Base-by-base conservation (phyloP, 768 basidiomycete genomes). In the Lentinula lateritia region DNA sequence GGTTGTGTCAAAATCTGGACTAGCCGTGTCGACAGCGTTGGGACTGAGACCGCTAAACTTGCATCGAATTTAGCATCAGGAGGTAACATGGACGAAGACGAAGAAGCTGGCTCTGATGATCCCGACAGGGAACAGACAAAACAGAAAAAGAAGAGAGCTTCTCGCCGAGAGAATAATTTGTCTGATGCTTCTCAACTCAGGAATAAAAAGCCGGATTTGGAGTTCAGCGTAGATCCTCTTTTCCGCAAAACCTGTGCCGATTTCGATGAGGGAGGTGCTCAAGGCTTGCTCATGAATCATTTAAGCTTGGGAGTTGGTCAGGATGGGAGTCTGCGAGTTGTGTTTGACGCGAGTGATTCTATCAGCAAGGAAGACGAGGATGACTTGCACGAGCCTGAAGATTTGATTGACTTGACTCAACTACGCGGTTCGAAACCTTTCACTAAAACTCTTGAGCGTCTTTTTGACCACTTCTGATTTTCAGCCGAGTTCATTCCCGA, bases 1-100 rank as follows among this genome's bases (percentile, higher is more conserved):
- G 97, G 96, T 2, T 99, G 97, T 73, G 94, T 99, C 73, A 99
- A 98, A 77, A 98, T 99, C 64, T 99, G 95, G 95, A 98, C 95
- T 6, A 93, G 90, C 66, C 89, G 97, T 50, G 96, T 99, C 43
- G 97, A 99, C 73, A 92, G 90, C 63, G 95, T 98, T 39, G 93
- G 93, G 23, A 96, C 93, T 0, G 97, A 98, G 73, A 98, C 95
- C 0, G 94, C 94, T 32, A 98, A 97, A 71, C 82, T 99, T 12
- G 80, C 98, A 61, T 93, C 88, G 67, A 98, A 98, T 69, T 84
- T 99, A 28, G 88, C 86, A 16, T 78, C 80, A 54, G 80, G 79
- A 35, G 81, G 78, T 16, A 78, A 72, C 58, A 78, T 77, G 9
- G 84, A 80, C 28, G 83, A 80, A n/a, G 83, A 78, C 5, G 86